Base-by-base conservation (phyloP, 257 asterid genomes). In the Eucommia ulmoides region DNA sequence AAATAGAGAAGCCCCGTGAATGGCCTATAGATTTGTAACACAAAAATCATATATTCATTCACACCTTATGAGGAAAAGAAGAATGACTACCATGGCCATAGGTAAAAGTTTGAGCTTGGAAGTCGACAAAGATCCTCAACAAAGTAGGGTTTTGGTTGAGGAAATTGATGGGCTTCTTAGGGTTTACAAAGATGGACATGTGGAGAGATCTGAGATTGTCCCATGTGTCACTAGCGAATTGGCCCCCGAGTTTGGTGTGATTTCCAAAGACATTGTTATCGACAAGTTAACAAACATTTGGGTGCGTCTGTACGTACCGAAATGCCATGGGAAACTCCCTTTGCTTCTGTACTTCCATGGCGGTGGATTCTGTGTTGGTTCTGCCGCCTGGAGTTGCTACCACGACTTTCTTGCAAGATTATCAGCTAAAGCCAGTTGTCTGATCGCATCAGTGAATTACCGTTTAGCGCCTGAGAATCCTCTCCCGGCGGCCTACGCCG, bases 351-450 rank as follows among this genome's bases (percentile, higher is more conserved):
- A 84, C 70, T 88, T 82, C 49, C 95, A 82, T 56, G 95, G 95
- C 0, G 95, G 95, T 54, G 95, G 94, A 33, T 84, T 88, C 52
- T 88, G 97, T 45, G 92, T 88, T 10, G 97, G 93, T 16, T 72
- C 95, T 23, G 70, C 93, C 9, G 74, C 92, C 7, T 84, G 95
- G 95, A 61, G 54, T 45, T 84, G 92, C 61, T 88, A 88, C 73
- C 93, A 84, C 44, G 84, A 84, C 6, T 81, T 84, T 65, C 75
- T 88, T 0, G 74, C 82, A 2, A 81, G 67, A 26, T 50, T 88
- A 22, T 68, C 92, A 33, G 24, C 79, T 8, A 63, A 49, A 38
- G 49, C 73, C 23, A 59, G 50, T 50, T 81, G 88, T 45, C 77
- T 61, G 3, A 65, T 88, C 72, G 65, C 77, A 59, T 84, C 97